These are phyloP conservation scores for Talaromyces ruber DNA, from an alignment of 495 filamentous ascomycete species.

Conservation along the genomic window DNA sequence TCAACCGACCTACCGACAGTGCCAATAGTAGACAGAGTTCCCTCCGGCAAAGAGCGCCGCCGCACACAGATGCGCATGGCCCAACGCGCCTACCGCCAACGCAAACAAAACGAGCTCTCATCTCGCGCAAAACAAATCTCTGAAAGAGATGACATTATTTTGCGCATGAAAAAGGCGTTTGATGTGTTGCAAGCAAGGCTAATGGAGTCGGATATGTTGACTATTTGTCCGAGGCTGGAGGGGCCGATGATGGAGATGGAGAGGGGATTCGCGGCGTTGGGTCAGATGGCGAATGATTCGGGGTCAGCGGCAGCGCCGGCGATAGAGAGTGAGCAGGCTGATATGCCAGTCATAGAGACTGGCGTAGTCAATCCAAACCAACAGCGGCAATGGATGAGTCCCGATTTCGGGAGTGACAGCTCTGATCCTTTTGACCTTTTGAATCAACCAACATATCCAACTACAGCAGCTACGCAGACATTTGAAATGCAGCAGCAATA, in stretches of 20 bases:
- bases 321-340: neutral
- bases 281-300: neutral
- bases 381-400: neutral
- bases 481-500: neutral
- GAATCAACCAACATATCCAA: neutral
- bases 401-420: neutral
- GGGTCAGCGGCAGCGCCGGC: neutral
- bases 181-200: neutral
- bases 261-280: neutral
- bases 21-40: neutral
- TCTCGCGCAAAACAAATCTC: neutral
- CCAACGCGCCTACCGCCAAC: constrained; percentile 74
- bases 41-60: constrained; percentile 47
- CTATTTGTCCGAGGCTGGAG: neutral
- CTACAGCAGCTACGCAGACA: neutral
- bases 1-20: neutral
- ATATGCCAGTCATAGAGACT: neutral
- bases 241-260: neutral
- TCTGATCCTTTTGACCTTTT: neutral
- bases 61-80: constrained; percentile 80
- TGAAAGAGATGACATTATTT: neutral
- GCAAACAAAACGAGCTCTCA: constrained; percentile 37
- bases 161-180: neutral
- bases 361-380: neutral
- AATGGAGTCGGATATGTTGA: neutral